phyloP scores from a whole-genome alignment of 257 asterid genomes.

The Schizonepeta tenuifolia region DNA sequence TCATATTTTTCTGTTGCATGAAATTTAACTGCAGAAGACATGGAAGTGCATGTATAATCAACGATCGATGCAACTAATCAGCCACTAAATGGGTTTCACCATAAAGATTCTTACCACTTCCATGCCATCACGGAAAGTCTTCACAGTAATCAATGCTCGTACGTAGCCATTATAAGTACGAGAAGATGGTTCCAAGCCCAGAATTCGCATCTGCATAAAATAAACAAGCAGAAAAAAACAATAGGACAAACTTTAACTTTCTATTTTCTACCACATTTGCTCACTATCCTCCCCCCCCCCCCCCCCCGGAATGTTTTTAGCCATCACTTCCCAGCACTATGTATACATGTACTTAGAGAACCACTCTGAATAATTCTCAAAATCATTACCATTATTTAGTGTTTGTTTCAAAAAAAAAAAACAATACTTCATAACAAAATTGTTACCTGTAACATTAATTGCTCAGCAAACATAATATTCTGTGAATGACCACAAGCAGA shows the following conservation, averaged over 20 bases:
- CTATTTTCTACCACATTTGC: conserved; percentile 5
- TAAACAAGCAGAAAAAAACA: conserved; percentile 22
- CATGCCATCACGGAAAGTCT: conserved; percentile 61
- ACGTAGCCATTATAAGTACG: conserved; percentile 66
- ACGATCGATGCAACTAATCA: conserved; percentile 6
- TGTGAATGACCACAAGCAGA: conserved; percentile 64
- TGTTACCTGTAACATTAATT: conserved; percentile 76
- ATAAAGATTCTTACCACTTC: conserved; percentile 63
- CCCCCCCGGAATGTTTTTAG: background rate
- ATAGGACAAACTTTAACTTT: conserved; percentile 1
- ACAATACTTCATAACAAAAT: conserved; percentile 8
- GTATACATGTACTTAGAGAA: background rate
- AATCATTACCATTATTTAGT: background rate
- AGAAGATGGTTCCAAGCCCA: conserved; percentile 75
- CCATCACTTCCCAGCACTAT: background rate
- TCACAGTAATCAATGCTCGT: conserved; percentile 58
- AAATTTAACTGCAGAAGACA: conserved; percentile 67
- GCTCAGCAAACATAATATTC: conserved; percentile 64
- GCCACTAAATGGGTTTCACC: conserved; percentile 25
- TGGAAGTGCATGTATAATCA: conserved; percentile 28
- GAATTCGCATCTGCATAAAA: conserved; percentile 68
- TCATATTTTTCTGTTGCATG: conserved; percentile 71
- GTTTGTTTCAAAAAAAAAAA: background rate
- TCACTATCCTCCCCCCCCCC: background rate
- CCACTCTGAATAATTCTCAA: background rate